Base-by-base conservation (phyloP, 768 basidiomycete species). In the Polyporus arcularius region DNA sequence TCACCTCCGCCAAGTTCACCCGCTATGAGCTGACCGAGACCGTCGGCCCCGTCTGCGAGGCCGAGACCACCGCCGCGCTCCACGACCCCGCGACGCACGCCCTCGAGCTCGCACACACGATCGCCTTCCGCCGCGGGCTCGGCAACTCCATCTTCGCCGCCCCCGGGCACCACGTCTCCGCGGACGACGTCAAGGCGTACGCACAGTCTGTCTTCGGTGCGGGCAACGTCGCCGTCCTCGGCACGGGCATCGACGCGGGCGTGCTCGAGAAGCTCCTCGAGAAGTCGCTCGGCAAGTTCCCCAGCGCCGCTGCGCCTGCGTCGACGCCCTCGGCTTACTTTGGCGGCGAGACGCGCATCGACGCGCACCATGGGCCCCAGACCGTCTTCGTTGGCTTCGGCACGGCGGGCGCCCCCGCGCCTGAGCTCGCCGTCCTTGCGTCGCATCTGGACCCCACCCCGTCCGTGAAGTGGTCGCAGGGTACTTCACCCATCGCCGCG, bases 91-190 rank as follows among this genome's bases (percentile, higher is more conserved):
- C 82, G 26, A 82, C 83, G 1, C 80, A 81, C 67, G 95, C 95
- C 43, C 64, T 98, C 58, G 96, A 99, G 70, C 78, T 88, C 40
- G 95, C 94, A 4, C 96, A 98, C 73, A 75, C 83, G 46, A 80
- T 96, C 59, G 96, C 96, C 46, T 99, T 98, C 90, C 94, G 96
- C 70, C 81, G 80, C 45, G 96, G 96, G 15, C 94, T 98, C 68
- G 96, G 96, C 67, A 83, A 90, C 66, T 89, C 96, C 26, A 84
- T 98, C 61, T 94, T 92, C 75, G 89, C 94, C 18, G 79, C 88
- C n/a, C 79, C 85, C 15, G 86, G 91, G 70, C 77, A 77, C 60
- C 76, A 81, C 65, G 74, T 92, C 67, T 82, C 86, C 50, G 80
- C 82, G 21, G 82, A 81, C 12, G 89, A 93, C 65, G 82, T 96